phyloP scores from a whole-genome alignment of 192 early-diverging fungal genomes.

The Podila horticola region DNA sequence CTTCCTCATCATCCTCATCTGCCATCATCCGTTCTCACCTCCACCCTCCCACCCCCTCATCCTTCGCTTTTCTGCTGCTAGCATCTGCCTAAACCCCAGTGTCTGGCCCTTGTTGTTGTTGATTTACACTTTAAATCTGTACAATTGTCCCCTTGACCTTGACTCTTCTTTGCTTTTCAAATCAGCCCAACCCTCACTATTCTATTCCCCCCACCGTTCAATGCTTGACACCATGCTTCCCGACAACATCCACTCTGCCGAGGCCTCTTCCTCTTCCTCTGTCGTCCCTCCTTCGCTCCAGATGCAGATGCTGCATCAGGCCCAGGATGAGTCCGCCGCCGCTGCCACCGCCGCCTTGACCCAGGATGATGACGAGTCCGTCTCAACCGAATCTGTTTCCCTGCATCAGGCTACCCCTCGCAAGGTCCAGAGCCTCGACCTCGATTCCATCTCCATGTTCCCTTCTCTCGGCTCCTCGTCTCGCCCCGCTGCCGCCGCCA shows the following conservation, averaged over 20 bases:
- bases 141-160: neutral
- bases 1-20: neutral
- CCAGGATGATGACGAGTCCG: conserved; percentile 12
- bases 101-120: neutral
- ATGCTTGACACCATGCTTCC: conserved; percentile 39
- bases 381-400: conserved; percentile 5
- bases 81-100: neutral
- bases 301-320: conserved; percentile 49
- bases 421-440: conserved; percentile 57
- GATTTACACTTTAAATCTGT: no score
- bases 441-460: conserved; percentile 76
- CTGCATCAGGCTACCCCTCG: conserved; percentile 32
- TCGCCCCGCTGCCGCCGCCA: conserved; percentile 43
- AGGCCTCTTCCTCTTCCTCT: conserved; percentile 24
- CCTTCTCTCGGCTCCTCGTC: conserved; percentile 73
- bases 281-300: conserved; percentile 1
- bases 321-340: conserved; percentile 29
- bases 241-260: conserved; percentile 20
- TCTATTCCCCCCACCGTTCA: neutral
- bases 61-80: conserved; percentile 1
- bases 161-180: neutral
- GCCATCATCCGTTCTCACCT: neutral
- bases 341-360: conserved; percentile 24
- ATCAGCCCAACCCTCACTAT: neutral
- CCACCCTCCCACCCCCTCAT: neutral